phyloP scores from a whole-genome alignment of 2,329 filamentous ascomycete genomes.

The Exophiala mesophila region DNA sequence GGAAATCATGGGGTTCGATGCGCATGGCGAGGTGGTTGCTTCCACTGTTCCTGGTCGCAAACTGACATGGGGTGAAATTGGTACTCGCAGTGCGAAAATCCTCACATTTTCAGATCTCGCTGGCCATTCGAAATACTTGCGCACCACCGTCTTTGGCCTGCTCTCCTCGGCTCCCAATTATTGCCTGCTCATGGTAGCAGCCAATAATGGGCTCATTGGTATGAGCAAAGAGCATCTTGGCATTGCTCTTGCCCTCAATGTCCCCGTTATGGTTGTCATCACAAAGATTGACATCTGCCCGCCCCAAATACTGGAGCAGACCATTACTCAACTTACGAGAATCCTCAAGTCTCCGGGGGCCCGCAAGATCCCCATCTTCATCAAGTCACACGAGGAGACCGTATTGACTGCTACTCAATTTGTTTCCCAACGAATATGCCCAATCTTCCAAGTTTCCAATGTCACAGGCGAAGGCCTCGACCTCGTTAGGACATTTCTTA shows the following conservation, averaged over 20 bases:
- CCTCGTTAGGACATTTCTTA: conserved; percentile 85
- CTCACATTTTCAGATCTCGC: conserved; percentile 95
- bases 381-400: conserved; percentile 85
- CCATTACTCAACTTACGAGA: conserved; percentile 81
- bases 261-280: conserved; percentile 94
- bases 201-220: conserved; percentile 92
- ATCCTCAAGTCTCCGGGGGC: conserved; percentile 93
- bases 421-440: conserved; percentile 89
- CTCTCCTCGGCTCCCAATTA: conserved; percentile 95
- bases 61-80: conserved; percentile 96
- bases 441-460: conserved; percentile 96
- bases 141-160: conserved; percentile 93
- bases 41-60: conserved; percentile 79
- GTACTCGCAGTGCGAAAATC: conserved; percentile 87
- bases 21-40: conserved; percentile 72
- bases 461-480: conserved; percentile 90
- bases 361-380: conserved; percentile 91
- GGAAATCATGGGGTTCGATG: conserved; percentile 98
- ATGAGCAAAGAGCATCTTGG: conserved; percentile 99
- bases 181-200: conserved; percentile 95
- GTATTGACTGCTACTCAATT: conserved; percentile 95
- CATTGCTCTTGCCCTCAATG: conserved; percentile 88
- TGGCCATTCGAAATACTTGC: conserved; percentile 89
- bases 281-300: conserved; percentile 99
- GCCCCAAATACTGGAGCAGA: conserved; percentile 89